Percentiles rank a stretch among this genome's conserved stretches.
These are phyloP conservation scores for Pyrus communis DNA, from an alignment of 306 rosid species.

Conservation along the genomic window DNA sequence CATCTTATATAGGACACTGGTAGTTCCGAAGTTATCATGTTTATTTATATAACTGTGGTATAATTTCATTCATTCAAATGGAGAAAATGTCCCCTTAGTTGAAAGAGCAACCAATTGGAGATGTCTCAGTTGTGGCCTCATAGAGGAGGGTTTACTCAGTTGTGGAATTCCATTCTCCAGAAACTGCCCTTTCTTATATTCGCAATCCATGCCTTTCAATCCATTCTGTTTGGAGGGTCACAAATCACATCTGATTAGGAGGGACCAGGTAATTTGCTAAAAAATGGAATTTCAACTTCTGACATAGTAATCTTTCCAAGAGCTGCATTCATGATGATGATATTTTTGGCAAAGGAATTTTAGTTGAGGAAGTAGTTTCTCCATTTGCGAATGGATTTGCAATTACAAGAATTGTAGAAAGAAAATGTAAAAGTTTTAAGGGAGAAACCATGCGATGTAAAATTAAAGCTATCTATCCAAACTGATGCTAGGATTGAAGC, in stretches of 20 bases:
- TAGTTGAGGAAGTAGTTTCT: neutral
- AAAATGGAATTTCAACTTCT: neutral
- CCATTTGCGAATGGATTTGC: neutral
- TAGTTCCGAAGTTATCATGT: neutral
- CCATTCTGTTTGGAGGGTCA: neutral
- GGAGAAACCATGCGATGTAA: neutral
- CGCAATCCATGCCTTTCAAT: neutral
- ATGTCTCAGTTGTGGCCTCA: neutral
- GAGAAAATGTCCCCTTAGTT: neutral
- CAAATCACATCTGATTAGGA: neutral
- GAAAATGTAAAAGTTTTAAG: neutral
- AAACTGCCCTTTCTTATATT: neutral
- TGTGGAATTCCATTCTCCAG: neutral
- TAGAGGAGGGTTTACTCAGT: neutral
- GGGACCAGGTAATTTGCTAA: neutral
- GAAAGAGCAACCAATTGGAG: neutral
- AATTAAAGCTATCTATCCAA: neutral
- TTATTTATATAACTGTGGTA: no score
- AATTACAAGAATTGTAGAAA: neutral
- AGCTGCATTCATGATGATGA: neutral
- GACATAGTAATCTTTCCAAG: neutral
- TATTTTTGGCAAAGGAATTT: neutral
- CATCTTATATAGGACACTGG: neutral
- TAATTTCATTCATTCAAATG: neutral
- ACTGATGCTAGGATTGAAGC: neutral